Base-by-base conservation (phyloP, 2,329 filamentous ascomycete species). In the Nothophoma quercina region DNA sequence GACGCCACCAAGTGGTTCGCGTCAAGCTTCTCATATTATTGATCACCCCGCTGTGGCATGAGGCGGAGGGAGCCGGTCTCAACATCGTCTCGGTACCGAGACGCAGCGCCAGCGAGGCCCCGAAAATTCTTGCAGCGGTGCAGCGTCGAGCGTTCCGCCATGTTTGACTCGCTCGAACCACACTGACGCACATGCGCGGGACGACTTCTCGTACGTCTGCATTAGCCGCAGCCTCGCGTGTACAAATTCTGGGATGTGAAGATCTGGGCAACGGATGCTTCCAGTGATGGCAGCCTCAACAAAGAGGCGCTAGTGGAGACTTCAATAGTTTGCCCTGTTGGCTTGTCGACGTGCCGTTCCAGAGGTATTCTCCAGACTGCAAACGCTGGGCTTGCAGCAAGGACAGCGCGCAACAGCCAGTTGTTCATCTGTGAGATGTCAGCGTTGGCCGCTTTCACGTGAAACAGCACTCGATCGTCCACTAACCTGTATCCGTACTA, bases 21-120 rank as follows among this genome's bases (percentile, higher is more conserved):
- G 25, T 54, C 50, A 15, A 49, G 21, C 25, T 54, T 19, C 50
- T 55, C 34, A 30, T 49, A 38, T 51, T 47, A 13, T 51, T 47
- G n/a, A 45, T 50, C 47, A 55, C 61, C 58, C 56, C 58, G 52
- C 59, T 54, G 43, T 49, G 45, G 58, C 57, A 59, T 51, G 39
- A 42, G 28, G 35, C 55, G 52, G 55, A 52, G 40, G 29, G 22
- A 51, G 35, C 43, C 38, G 55, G 53, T 55, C 59, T 62, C 59
- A 59, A 57, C 52, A 52, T 22, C 33, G 56, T 58, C 50, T 59
- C 55, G 58, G 47, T 59, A 52, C 56, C 50, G 36, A 55, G 44
- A 45, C 34, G 30, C 22, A 4, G 43, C 50, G 33, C 35, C 33
- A 29, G 43, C 15, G 29, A 33, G 38, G 26, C 39, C 46, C 44